phyloP scores from a whole-genome alignment of 208 protist species.

The Endotrypanum monterogeii region DNA sequence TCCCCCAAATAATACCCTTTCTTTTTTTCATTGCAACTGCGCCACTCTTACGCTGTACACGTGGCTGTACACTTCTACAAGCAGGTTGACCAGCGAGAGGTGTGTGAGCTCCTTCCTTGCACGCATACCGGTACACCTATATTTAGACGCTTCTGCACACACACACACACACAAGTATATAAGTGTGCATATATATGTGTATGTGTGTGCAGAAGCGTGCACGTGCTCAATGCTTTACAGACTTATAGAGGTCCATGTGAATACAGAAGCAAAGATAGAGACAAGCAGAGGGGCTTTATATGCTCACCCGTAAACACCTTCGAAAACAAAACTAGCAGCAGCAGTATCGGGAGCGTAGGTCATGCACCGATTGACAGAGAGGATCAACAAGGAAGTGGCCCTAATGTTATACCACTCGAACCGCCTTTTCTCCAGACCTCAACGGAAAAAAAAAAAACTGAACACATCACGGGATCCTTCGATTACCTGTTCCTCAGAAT shows the following conservation, averaged over 20 bases:
- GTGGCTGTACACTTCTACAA: background rate
- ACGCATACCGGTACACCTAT: background rate
- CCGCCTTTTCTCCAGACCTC: no score
- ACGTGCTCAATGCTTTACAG: background rate
- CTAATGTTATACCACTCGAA: background rate
- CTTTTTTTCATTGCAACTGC: background rate
- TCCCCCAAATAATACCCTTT: no score
- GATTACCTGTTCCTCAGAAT: no score
- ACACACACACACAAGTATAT: background rate
- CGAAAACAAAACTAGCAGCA: background rate
- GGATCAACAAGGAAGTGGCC: background rate
- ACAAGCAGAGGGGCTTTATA: background rate
- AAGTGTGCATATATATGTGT: background rate
- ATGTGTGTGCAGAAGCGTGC: background rate
- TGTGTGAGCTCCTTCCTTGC: background rate
- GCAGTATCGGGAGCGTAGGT: background rate
- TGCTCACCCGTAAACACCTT: background rate
- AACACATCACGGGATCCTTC: no score
- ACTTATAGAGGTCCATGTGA: background rate
- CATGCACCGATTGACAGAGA: background rate
- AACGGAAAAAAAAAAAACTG: background rate
- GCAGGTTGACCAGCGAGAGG: background rate
- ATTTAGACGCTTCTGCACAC: background rate
- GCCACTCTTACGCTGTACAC: background rate
- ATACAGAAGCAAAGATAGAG: background rate